phyloP scores from a whole-genome alignment of 768 basidiomycete genomes.

The Suillus tomentosus region DNA sequence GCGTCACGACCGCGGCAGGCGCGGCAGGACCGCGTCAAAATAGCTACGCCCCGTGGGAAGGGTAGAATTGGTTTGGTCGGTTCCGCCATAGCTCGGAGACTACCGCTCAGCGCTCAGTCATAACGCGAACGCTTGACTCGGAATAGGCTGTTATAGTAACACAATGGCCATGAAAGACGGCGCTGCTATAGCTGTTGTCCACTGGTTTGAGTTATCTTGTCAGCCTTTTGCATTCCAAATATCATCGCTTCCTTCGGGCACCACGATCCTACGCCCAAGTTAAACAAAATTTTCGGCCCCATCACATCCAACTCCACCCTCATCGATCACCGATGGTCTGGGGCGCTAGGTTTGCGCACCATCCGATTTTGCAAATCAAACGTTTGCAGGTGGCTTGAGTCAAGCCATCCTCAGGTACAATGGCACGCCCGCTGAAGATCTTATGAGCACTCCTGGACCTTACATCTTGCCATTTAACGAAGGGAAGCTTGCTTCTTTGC shows the following conservation, averaged over 20 bases:
- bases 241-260: slow-evolving; percentile 24
- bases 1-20: too few relatives aligned
- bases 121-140: too few relatives aligned
- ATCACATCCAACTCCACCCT: slow-evolving; percentile 39
- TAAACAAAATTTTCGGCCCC: slow-evolving; percentile 16
- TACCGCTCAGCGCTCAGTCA: too few relatives aligned
- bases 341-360: slow-evolving; percentile 45
- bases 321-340: slow-evolving; percentile 49
- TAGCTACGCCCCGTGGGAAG: too few relatives aligned
- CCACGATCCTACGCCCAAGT: slow-evolving; percentile 23
- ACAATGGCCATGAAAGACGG: too few relatives aligned
- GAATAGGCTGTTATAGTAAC: too few relatives aligned
- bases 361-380: slow-evolving; percentile 30
- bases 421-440: slow-evolving; percentile 38
- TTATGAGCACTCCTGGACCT: slow-evolving; percentile 30
- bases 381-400: slow-evolving; percentile 38
- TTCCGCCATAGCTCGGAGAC: too few relatives aligned
- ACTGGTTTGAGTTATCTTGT: slow-evolving; percentile 38
- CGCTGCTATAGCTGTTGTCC: too few relatives aligned
- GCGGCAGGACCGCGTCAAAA: too few relatives aligned
- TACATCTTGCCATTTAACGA: slow-evolving; percentile 33
- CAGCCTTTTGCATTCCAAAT: not conserved
- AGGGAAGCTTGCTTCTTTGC: slow-evolving; percentile 35
- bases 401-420: slow-evolving; percentile 44
- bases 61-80: too few relatives aligned